Conservation (phyloP, 2,329 filamentous ascomycete genomes). For the Colletotrichum musae region DNA sequence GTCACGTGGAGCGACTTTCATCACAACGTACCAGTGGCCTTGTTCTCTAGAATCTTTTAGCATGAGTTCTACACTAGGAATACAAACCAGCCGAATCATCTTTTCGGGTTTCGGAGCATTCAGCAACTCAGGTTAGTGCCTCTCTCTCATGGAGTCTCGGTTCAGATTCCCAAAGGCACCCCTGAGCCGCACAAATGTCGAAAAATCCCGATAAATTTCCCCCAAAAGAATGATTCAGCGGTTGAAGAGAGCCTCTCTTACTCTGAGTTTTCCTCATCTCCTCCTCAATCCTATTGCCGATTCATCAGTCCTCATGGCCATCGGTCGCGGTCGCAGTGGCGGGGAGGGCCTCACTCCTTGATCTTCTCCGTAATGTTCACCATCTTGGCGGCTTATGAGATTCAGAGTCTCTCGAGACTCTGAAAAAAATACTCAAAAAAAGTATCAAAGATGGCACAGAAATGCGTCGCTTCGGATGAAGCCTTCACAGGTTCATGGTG, state of each 20-base stretch:
- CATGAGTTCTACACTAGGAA: slow-evolving; percentile 21
- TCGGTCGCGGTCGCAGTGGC: too few relatives aligned
- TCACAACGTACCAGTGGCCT: slow-evolving; percentile 87
- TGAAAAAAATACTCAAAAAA: slow-evolving; percentile 8
- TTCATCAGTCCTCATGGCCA: slow-evolving; percentile 42
- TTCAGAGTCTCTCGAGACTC: slow-evolving; percentile 26
- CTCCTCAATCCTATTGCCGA: slow-evolving; percentile 88
- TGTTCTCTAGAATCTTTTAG: slow-evolving; percentile 81
- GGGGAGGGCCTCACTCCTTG: slow-evolving; percentile 82
- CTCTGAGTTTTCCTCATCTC: slow-evolving; percentile 99
- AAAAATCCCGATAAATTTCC: neutral
- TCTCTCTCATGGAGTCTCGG: neutral
- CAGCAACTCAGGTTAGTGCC: too few relatives aligned
- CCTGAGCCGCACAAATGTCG: neutral
- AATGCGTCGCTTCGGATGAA: slow-evolving; percentile 25
- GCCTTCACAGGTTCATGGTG: slow-evolving; percentile 39
- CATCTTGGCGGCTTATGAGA: slow-evolving; percentile 71
- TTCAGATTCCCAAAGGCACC: neutral
- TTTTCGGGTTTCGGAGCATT: neutral
- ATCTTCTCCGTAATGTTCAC: slow-evolving; percentile 99
- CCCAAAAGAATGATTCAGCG: slow-evolving; percentile 10
- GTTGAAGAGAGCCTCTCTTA: too few relatives aligned
- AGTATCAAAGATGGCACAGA: slow-evolving; percentile 8
- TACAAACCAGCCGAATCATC: neutral
- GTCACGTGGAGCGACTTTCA: neutral